Evolutionary conservation across 2,329 filamentous ascomycete species (phyloP).

Genomic region (Ophiocordyceps australis): DNA sequence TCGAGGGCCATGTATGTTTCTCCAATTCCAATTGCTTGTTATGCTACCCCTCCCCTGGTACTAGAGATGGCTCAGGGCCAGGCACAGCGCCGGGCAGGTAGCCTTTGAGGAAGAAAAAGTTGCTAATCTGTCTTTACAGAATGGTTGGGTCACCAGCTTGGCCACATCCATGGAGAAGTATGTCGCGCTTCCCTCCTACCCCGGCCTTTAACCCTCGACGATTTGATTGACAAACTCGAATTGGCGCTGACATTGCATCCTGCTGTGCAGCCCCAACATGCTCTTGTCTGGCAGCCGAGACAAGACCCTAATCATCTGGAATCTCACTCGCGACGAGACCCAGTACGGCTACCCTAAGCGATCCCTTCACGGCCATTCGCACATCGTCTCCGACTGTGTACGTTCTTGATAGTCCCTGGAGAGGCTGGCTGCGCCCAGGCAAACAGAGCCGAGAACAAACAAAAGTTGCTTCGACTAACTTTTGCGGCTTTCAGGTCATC

Average conservation of each 20-base stretch:
- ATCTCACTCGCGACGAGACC: constrained; percentile 95
- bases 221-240: too few species aligned
- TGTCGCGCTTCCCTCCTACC: constrained; percentile 15
- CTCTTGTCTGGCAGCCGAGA: constrained; percentile 93
- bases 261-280: constrained; percentile 76
- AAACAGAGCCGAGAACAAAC: too few species aligned
- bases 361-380: constrained; percentile 95
- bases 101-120: constrained; percentile 1
- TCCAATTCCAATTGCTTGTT: too few species aligned
- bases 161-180: constrained; percentile 99
- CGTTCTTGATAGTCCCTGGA: too few species aligned
- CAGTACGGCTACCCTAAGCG: constrained; percentile 99
- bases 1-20: constrained; percentile 77
- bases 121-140: constrained; percentile 22
- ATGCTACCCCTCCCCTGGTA: too few species aligned
- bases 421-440: too few species aligned
- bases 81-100: too few species aligned
- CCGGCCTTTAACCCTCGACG: not conserved
- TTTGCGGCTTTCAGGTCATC: too few species aligned
- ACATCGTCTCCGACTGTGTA: constrained; percentile 99
- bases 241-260: constrained; percentile 6
- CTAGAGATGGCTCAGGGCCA: too few species aligned
- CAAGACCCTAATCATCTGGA: constrained; percentile 99
- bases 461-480: too few species aligned
- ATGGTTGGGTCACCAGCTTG: constrained; percentile 97